Conservation (phyloP, 306 rosid species). For the Corylus americana region DNA sequence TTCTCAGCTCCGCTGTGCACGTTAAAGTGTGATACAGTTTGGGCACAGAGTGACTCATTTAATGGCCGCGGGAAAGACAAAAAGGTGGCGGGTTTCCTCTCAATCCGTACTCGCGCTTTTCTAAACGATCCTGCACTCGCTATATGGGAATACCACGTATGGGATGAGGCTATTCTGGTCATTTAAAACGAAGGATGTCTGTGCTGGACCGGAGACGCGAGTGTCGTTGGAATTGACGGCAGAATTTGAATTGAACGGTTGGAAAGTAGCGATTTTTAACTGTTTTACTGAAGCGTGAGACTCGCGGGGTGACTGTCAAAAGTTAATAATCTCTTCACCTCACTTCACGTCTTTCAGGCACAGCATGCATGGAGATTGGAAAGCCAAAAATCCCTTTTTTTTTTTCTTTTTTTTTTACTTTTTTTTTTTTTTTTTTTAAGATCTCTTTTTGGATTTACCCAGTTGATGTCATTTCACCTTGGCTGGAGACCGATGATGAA, state of each 20-base stretch:
- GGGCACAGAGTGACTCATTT: slow-evolving; percentile 39
- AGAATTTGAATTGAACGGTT: slow-evolving; percentile 19
- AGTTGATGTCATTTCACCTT: too few relatives aligned
- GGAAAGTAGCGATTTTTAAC: not conserved
- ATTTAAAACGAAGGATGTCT: too few relatives aligned
- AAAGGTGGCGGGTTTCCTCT: not conserved
- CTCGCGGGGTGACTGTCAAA: not conserved
- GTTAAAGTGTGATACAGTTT: slow-evolving; percentile 37
- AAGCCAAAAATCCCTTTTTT: too few relatives aligned
- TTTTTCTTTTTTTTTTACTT: too few relatives aligned
- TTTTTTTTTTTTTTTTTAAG: too few relatives aligned
- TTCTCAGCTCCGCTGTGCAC: slow-evolving; percentile 4
- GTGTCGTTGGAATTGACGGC: not conserved
- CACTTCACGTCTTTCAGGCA: too few relatives aligned
- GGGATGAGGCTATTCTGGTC: not conserved
- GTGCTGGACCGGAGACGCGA: not conserved
- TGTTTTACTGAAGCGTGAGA: not conserved
- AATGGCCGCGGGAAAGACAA: slow-evolving; percentile 81
- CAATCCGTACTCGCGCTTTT: slow-evolving; percentile 13
- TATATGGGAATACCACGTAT: not conserved
- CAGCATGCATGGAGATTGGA: too few relatives aligned
- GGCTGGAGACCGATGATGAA: too few relatives aligned
- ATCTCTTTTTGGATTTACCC: too few relatives aligned
- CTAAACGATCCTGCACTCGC: not conserved
- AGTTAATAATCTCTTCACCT: too few relatives aligned